Conservation (phyloP, 805 yeast species). For the Candida taoyuanica region DNA sequence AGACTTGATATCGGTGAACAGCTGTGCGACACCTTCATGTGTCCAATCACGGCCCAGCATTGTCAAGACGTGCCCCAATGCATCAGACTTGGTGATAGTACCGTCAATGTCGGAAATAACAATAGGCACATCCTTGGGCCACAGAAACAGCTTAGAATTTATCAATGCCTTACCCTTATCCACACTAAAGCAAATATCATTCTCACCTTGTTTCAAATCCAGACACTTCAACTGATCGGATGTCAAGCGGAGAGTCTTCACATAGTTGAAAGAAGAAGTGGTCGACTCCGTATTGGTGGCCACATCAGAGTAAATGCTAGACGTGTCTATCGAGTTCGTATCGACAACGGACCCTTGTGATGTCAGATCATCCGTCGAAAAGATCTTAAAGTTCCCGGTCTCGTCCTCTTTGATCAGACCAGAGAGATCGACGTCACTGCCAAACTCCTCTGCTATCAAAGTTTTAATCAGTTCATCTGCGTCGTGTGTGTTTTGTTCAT, state of each 20-base stretch:
- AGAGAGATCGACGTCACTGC: slow-evolving; percentile 42
- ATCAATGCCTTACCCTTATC: slow-evolving; percentile 79
- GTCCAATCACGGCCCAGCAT: slow-evolving; percentile 98
- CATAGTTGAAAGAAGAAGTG: slow-evolving; percentile 41
- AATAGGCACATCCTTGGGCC: slow-evolving; percentile 82
- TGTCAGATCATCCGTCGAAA: slow-evolving; percentile 29
- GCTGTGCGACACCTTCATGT: slow-evolving; percentile 88
- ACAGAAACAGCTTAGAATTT: slow-evolving; percentile 66
- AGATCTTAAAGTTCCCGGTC: slow-evolving; percentile 63
- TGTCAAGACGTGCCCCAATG: slow-evolving; percentile 90
- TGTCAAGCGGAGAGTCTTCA: slow-evolving; percentile 85
- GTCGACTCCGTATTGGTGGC: slow-evolving; percentile 6
- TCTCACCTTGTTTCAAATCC: slow-evolving; percentile 72
- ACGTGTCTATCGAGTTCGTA: slow-evolving; percentile 2
- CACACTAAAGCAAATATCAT: slow-evolving; percentile 72
- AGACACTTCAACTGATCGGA: slow-evolving; percentile 81
- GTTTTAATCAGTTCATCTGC: slow-evolving; percentile 74
- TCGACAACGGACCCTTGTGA: slow-evolving; percentile 3
- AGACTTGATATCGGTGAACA: slow-evolving; percentile 77
- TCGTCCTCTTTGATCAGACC: slow-evolving; percentile 51
- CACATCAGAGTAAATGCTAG: slow-evolving; percentile 6
- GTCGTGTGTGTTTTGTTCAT: slow-evolving; percentile 67
- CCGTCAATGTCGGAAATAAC: slow-evolving; percentile 98
- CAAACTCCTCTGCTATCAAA: slow-evolving; percentile 72
- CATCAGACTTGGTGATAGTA: slow-evolving; percentile 96